Evolutionary conservation across 2,329 filamentous ascomycete species (phyloP), one percentile per base, ranked within the genome.

Genomic region (Apiospora marii): DNA sequence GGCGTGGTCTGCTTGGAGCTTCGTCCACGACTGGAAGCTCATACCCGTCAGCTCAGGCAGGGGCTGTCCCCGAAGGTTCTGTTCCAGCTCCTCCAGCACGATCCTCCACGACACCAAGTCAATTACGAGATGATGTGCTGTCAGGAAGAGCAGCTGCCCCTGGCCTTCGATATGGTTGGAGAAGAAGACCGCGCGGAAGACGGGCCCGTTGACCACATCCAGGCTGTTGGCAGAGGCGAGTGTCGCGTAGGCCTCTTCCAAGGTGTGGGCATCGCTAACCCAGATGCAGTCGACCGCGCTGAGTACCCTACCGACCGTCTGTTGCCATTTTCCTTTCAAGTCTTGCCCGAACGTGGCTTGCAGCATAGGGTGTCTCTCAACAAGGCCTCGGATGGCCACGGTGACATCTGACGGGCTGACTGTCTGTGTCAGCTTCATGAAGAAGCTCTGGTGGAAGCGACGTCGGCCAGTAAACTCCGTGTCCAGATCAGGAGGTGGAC

Each of bases 291-390:
- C 68, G 83, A 30, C 79, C 78, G 67, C 88, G 84, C 0, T 80
- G 79, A 74, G 87, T 88, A 0, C 86, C 84, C 12, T 79, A 81
- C 3, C 81, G 71, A 4, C 83, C 79, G 5, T 84, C 80, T 0
- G 85, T 80, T 0, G 83, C 75, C n/a, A 86, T 82, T 13, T 82
- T 80, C 75, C 88, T 86, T 70, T 0, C 86, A 82, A 1, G 84
- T 84, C 58, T 87, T 80, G 8, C 1, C 58, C 58, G 6, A 64
- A 64, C 3, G 58, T 64, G 8, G 58, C 58, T 41, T 64, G 58
- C 19, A 89, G 82, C 87, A 89, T 89, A 16, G 85, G 80, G 73
- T 89, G 87, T 34, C 87, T 85, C 3, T 82, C 82, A 2, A 87
- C 85, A 4, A 88, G 76, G 1, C 86, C 84, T 72, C 86, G 84